A percentile compares a stretch with the other conserved stretches of the same genome.
Conservation (phyloP, 495 filamentous ascomycete species). For the Aspergillus incahuasiensis region DNA sequence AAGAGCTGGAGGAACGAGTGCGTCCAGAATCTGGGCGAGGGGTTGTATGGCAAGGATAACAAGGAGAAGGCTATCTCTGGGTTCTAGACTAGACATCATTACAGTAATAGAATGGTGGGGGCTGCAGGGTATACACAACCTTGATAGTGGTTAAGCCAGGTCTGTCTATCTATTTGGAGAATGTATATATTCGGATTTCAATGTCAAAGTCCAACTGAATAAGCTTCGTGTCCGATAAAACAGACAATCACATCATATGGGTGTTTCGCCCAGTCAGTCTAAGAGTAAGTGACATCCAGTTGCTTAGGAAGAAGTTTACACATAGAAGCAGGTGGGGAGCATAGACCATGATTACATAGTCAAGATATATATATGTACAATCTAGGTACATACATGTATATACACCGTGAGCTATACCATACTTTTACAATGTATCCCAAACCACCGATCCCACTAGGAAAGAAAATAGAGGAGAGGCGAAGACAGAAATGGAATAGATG, state of each 20-base stretch:
- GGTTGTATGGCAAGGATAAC: conserved; percentile 35
- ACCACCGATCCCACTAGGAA: background rate
- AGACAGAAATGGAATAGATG: background rate
- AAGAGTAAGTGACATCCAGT: too few species aligned
- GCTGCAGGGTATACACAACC: background rate
- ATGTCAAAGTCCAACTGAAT: background rate
- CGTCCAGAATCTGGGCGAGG: conserved; percentile 54
- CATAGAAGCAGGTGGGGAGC: too few species aligned
- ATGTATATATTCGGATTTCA: too few species aligned
- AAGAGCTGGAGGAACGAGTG: conserved; percentile 75
- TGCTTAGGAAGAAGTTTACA: too few species aligned
- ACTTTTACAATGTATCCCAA: background rate
- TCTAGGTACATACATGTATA: background rate
- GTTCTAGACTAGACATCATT: conserved; percentile 23
- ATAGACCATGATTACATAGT: too few species aligned
- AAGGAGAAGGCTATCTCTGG: conserved; percentile 31
- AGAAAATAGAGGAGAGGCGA: background rate
- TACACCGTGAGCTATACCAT: background rate
- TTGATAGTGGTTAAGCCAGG: too few species aligned
- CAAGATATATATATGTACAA: background rate
- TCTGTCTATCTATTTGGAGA: too few species aligned
- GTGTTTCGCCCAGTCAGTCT: too few species aligned
- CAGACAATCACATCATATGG: too few species aligned
- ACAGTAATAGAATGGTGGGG: background rate
- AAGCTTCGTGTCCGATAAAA: too few species aligned